Base-by-base conservation (phyloP, 148 eudicot species). In the Heliamphora exappendiculata region DNA sequence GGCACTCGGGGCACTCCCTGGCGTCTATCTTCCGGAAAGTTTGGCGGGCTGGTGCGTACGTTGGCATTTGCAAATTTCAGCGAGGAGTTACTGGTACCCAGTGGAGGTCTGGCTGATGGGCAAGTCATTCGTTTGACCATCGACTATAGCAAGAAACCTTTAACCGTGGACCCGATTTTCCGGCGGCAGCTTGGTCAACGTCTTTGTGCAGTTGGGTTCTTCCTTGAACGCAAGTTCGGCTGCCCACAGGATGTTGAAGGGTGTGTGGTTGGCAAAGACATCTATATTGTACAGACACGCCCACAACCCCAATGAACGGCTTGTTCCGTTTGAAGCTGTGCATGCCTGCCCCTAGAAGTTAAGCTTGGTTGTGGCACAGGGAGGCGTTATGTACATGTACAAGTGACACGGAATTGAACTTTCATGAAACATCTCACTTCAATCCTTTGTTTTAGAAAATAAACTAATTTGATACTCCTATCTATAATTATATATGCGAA, bases 1-100 rank as follows among this genome's bases (percentile, higher is more conserved):
- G 97, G 98, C 42, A 92, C 97, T 1, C 78, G 97, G 47, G 98
- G 98, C 10, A 94, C 97, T 10, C 98, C 98, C 1, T 94, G 98
- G 97, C 90, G 97, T 7, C 81, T 94, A 16, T 80, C 89, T 22
- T 80, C 82, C 24, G 95, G 93, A 12, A 94, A 92, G 64, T 84
- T 94, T 75, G 93, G 92, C 24, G 92, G 91, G 29, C 24, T 45
- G 14, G 92, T 94, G 44, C 73, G 79, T 20, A 89, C 98, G 7
- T 63, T 89, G 79, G 97, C 98, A 0, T 94, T 94, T 69, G 98
- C 93, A 2, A 94, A 94, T 74, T 94, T 94, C 84, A 94, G 98
- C 24, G 88, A 92, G 88, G 97, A 94, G 85, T 79, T 92, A 86
- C 76, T 88, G 59, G 91, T 90, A 24, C 73, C 80, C 44, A 83